Conservation (phyloP, 2,329 filamentous ascomycete species). For the Chrysoporthe deuterocubensis region DNA sequence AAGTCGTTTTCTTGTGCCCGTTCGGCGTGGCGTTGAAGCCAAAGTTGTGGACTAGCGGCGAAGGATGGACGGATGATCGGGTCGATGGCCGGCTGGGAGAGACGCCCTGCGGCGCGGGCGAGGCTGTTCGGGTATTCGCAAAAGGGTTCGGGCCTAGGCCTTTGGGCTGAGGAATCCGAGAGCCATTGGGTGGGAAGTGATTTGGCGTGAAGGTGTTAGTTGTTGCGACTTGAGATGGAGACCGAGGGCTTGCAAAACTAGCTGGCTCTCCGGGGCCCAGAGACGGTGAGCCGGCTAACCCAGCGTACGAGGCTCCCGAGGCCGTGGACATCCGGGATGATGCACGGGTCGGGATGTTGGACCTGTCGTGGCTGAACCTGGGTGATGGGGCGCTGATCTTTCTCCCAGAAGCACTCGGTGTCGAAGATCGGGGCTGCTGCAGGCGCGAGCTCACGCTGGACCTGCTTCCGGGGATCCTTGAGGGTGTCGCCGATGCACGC, state of each 20-base stretch:
- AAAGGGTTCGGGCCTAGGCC: conserved; percentile 28
- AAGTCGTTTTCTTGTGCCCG: conserved; percentile 51
- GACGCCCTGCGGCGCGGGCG: conserved; percentile 19
- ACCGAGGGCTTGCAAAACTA: conserved; percentile 57
- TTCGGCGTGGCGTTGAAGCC: conserved; percentile 25
- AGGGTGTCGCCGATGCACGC: conserved; percentile 18
- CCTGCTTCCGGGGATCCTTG: conserved; percentile 21
- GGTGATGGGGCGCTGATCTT: conserved; percentile 20
- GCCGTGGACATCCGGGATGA: conserved; percentile 44
- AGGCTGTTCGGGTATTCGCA: conserved; percentile 21
- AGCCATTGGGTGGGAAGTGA: conserved; percentile 16
- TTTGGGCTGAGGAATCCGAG: conserved; percentile 24
- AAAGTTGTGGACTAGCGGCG: conserved; percentile 27
- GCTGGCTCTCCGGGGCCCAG: conserved; percentile 50
- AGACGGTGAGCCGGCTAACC: conserved; percentile 48
- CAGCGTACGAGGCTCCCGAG: conserved; percentile 25
- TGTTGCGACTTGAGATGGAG: conserved; percentile 33
- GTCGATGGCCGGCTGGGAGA: conserved; percentile 30
- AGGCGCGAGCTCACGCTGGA: conserved; percentile 19
- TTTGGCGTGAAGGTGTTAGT: conserved; percentile 32
- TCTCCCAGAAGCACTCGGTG: conserved; percentile 13
- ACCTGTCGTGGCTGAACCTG: conserved; percentile 31
- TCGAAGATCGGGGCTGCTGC: conserved; percentile 19
- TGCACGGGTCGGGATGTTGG: conserved; percentile 41
- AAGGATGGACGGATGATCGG: conserved; percentile 34